These are phyloP conservation scores for Ustulina deusta DNA, from an alignment of 2,329 filamentous ascomycete genomes.

Conservation along the genomic window DNA sequence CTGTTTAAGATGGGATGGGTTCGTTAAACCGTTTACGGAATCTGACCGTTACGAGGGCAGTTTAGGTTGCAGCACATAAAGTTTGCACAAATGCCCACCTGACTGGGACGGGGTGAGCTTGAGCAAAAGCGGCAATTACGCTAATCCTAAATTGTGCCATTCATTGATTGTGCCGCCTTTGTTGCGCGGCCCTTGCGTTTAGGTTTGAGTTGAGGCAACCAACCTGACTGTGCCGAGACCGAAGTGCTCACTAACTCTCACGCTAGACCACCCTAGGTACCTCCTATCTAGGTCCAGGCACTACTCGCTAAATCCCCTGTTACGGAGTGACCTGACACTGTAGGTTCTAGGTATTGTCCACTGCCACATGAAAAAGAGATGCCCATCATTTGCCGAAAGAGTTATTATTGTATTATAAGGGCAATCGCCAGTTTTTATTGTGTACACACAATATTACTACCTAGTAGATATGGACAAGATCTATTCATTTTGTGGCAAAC, in stretches of 20 bases:
- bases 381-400: no score
- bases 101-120: background rate
- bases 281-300: background rate
- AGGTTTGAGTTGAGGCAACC: slow-evolving; percentile 21
- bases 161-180: background rate
- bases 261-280: background rate
- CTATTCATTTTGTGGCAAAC: background rate
- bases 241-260: background rate
- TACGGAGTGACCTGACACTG: slow-evolving; percentile 17
- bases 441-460: background rate
- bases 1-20: no score
- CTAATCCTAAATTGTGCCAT: background rate
- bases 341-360: background rate
- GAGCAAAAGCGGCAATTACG: background rate
- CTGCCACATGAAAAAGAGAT: no score
- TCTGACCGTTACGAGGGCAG: background rate
- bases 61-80: background rate
- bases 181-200: slow-evolving; percentile 6
- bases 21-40: background rate
- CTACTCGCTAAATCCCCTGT: background rate
- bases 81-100: slow-evolving; percentile 4
- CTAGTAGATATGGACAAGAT: background rate
- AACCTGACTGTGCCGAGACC: slow-evolving; percentile 5
- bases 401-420: slow-evolving; percentile 1
- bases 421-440: background rate